Base-by-base conservation (phyloP, 441 rosid species). In the Gossypium trilobum region DNA sequence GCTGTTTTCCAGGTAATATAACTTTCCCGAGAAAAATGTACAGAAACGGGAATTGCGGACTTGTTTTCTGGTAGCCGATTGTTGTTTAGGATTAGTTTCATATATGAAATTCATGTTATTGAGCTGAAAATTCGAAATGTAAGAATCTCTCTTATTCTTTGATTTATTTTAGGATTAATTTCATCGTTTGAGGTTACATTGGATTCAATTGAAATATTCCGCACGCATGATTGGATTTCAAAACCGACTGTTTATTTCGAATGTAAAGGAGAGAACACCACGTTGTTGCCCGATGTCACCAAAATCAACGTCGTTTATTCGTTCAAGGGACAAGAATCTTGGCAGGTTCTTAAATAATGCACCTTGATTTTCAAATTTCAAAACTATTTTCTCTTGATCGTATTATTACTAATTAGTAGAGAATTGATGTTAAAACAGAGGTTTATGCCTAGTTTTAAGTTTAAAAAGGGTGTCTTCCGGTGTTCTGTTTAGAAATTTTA, bases 241-340 rank as follows among this genome's bases (percentile, higher is more conserved):
- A 83, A 86, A 20, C 95, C 95, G 5, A 85, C 83, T 0, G 88
- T 94, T 23, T 94, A 92, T 80, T 92, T 94, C 75, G 78, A 68
- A 5, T 94, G 99, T 75, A 84, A 85, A 80, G 94, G 89, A 79
- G 93, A 87, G 83, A 86, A 87, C 82, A 70, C 54, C 51, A 85
- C 85, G 11, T 78, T 67, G n/a, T 81, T 94, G 73, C 97, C 94
- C 0, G 96, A 92, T 70, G 95, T 94, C 10, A 85, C 75, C 82
- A 76, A 82, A 48, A 68, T 79, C 0, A 77, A 82, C 42, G 64
- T 74, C 29, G 3, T 83, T 19, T 90, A 88, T 78, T 13, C 77
- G 25, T 94, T 90, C 71, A 85, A 82, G 56, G 91, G 91, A 44
- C 85, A 89, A 78, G 97, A 94, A 80, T 94, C 97, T 70, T 92